A percentile compares a stretch with the other conserved stretches of the same genome.
These are phyloP conservation scores for Mortierella sp. DNA, from an alignment of 371 early-diverging fungal genomes.

Conservation along the genomic window DNA sequence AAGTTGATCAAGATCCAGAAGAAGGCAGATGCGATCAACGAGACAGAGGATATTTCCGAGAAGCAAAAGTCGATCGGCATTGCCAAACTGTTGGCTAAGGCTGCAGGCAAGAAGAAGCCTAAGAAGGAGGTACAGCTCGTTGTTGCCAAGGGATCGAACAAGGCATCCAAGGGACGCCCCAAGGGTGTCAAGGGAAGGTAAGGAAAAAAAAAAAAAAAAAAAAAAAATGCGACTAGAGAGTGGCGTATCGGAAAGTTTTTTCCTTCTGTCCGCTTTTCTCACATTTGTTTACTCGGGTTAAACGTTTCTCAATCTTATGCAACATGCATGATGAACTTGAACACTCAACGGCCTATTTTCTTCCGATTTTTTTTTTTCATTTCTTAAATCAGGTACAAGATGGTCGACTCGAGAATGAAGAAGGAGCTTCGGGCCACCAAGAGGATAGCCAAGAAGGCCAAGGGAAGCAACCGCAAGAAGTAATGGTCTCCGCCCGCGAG, in stretches of 20 bases:
- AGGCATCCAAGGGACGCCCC: conserved; percentile 93
- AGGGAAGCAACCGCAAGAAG: conserved; percentile 55
- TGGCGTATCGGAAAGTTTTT: neutral
- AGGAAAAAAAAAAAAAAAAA: neutral
- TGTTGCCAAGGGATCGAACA: conserved; percentile 90
- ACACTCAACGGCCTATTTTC: neutral
- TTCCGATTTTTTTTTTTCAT: conserved; percentile 5
- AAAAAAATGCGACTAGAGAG: conserved; percentile 58
- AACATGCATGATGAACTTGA: too few relatives aligned
- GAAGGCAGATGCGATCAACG: conserved; percentile 89
- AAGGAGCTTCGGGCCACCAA: conserved; percentile 90
- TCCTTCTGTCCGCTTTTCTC: neutral
- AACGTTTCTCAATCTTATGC: too few relatives aligned
- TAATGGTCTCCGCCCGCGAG: conserved; percentile 3
- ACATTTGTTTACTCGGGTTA: conserved; percentile 1
- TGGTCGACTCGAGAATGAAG: conserved; percentile 96
- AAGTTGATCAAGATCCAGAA: conserved; percentile 84
- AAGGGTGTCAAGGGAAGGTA: conserved; percentile 95
- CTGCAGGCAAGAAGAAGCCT: conserved; percentile 73
- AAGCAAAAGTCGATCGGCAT: conserved; percentile 86
- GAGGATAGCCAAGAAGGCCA: conserved; percentile 72
- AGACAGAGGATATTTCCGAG: conserved; percentile 91
- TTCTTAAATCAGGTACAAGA: conserved; percentile 59
- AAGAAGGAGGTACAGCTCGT: conserved; percentile 86
- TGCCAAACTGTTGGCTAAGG: conserved; percentile 78